Base-by-base conservation (phyloP, 192 early-diverging fungal genomes). In the Rhizoclosmatium sp. region DNA sequence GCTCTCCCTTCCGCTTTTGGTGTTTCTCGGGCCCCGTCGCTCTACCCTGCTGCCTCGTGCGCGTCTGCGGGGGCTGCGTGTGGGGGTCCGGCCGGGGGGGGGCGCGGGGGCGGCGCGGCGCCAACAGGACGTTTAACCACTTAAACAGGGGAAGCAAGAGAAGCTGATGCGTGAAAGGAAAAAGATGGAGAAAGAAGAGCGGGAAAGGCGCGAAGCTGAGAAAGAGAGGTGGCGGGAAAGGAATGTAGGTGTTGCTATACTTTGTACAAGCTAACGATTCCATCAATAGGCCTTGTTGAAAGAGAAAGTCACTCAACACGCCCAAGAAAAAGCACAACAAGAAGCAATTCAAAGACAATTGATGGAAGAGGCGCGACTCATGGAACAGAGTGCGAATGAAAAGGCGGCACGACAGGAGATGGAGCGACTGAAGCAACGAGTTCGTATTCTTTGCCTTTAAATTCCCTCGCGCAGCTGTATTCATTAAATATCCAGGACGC, bases 111-210 rank as follows among this genome's bases (percentile, higher is more conserved):
- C n/a, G n/a, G n/a, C n/a, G n/a, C n/a, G n/a, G n/a, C n/a, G n/a
- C n/a, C n/a, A n/a, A n/a, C n/a, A n/a, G n/a, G n/a, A 47, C 3
- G 44, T 47, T 21, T 1, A 69, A 47, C 31, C n/a, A 69, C 23
- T 68, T 42, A 23, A 51, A 31, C 66, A 71, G 68, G 78, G 71
- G 47, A 71, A 74, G 23, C 59, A 80, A 47, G 10, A 74, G 47
- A 44, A 39, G 3, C 3, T 65, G 10, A 46, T 46, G 5, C 2
- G 19, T n/a, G 60, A 73, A 44, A 64, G 74, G 45, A 71, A 74
- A 65, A 7, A 40, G 47, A 23, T 19, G 46, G 48, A 80, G 46
- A 4, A 60, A 40, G 71, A 69, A 21, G 31, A 68, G 44, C 44
- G 41, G 12, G 14, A 51, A 49, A 66, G 40, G 40, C 12, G 42